Conservation (phyloP, 2,329 filamentous ascomycete genomes). For the Thelonectria rubi region DNA sequence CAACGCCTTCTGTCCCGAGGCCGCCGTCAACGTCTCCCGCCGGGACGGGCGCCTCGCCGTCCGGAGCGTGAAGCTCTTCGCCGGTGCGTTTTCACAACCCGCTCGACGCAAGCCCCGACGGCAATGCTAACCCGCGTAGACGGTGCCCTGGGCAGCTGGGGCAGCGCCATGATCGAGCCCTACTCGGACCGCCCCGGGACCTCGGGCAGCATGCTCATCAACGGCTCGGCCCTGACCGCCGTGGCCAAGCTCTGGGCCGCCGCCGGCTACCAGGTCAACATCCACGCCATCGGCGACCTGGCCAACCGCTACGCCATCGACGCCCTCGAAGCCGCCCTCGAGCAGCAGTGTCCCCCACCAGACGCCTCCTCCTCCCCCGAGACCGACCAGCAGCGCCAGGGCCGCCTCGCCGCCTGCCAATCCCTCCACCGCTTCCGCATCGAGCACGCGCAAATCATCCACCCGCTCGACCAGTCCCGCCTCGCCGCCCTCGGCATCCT, state of each 20-base stretch:
- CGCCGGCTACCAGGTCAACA: conserved; percentile 73
- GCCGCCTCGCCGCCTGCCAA: conserved; percentile 59
- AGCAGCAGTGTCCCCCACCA: conserved; percentile 57
- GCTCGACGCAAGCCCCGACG: neutral
- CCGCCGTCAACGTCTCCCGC: conserved; percentile 55
- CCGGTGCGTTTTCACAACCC: conserved; percentile 54
- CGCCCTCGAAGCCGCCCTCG: conserved; percentile 66
- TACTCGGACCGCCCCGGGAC: conserved; percentile 71
- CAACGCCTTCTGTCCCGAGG: conserved; percentile 69
- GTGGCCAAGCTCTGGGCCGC: conserved; percentile 67
- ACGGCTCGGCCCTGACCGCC: conserved; percentile 64
- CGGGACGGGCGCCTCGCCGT: conserved; percentile 63
- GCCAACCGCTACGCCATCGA: conserved; percentile 73
- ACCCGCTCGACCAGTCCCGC: conserved; percentile 69
- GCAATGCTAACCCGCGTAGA: conserved; percentile 55
- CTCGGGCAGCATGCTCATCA: conserved; percentile 72
- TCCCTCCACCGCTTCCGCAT: conserved; percentile 69
- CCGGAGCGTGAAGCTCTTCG: conserved; percentile 74
- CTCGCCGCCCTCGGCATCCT: conserved; percentile 69
- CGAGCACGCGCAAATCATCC: conserved; percentile 76
- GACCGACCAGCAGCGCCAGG: conserved; percentile 7
- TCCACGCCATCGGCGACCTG: conserved; percentile 76
- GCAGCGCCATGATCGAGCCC: conserved; percentile 75
- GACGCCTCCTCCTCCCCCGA: conserved; percentile 35
- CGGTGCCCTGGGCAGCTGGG: conserved; percentile 76